Conservation (phyloP, 1,284 basidiomycete genomes). For the Heliocybe sulcata region DNA sequence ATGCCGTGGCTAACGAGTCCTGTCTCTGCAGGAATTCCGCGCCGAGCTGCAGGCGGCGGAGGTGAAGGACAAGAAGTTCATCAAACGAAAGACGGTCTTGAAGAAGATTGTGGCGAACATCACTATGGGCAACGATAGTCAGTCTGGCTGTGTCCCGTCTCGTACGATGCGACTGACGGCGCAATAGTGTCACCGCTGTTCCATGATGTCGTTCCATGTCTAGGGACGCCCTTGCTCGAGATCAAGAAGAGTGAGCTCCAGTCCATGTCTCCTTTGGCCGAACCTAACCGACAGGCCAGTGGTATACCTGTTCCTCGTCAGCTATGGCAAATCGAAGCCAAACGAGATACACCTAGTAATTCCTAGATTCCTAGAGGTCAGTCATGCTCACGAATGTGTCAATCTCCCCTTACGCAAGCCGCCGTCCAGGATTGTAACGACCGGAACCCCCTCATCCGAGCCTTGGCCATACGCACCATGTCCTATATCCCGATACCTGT, state of each 20-base stretch:
- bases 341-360: conserved; percentile 87
- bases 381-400: conserved; percentile 8
- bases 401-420: not conserved
- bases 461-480: conserved; percentile 92
- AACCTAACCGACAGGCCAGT: conserved; percentile 38
- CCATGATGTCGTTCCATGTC: conserved; percentile 83
- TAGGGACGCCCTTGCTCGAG: conserved; percentile 86
- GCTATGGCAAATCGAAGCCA: conserved; percentile 84
- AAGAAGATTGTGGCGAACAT: conserved; percentile 97
- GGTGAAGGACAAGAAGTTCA: conserved; percentile 90
- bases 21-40: conserved; percentile 61
- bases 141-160: conserved; percentile 29
- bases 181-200: conserved; percentile 88
- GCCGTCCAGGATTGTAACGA: conserved; percentile 78
- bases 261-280: conserved; percentile 9
- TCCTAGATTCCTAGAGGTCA: conserved; percentile 82
- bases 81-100: conserved; percentile 83
- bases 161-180: conserved; percentile 2
- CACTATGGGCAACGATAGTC: conserved; percentile 94
- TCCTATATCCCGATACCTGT: conserved; percentile 87
- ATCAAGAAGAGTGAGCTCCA: conserved; percentile 91
- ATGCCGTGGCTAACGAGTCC: conserved; percentile 9
- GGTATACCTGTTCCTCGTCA: conserved; percentile 90
- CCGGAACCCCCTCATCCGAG: conserved; percentile 87
- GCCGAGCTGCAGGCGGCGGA: conserved; percentile 86